phyloP scores from a whole-genome alignment of 2,329 filamentous ascomycete species.

The Juglanconis sp. region DNA sequence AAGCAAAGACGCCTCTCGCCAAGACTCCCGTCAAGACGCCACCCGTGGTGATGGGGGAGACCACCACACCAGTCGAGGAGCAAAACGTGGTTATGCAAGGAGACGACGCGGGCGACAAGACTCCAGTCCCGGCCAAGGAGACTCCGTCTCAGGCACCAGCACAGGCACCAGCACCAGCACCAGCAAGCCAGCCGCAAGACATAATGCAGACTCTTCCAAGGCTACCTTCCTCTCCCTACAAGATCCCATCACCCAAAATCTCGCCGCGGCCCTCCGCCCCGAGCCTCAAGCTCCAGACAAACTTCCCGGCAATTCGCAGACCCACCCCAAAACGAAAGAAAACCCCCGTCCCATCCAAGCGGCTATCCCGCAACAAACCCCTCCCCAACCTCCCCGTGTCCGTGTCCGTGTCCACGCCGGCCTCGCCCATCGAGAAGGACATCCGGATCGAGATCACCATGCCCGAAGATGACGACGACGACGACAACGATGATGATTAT shows the following conservation, averaged over 20 bases:
- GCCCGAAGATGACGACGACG: conserved; percentile 8
- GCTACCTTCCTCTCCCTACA: neutral
- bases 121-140: neutral
- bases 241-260: neutral
- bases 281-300: conserved; percentile 18
- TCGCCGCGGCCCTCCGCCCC: conserved; percentile 13
- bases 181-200: neutral
- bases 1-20: neutral
- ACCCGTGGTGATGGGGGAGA: neutral
- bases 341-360: conserved; percentile 7
- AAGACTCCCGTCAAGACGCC: neutral
- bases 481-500: conserved; percentile 25
- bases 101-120: neutral
- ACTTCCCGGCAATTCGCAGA: conserved; percentile 28
- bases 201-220: neutral
- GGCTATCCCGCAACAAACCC: neutral
- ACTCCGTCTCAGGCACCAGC: neutral
- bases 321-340: conserved; percentile 1
- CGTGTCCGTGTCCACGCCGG: neutral
- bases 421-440: conserved; percentile 12
- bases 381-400: neutral
- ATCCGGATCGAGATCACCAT: conserved; percentile 24
- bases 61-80: neutral
- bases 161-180: neutral
- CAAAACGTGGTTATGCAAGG: neutral